Evolutionary conservation across 2,329 filamentous ascomycete species (phyloP).

Genomic region (Graphilbum fragrans): DNA sequence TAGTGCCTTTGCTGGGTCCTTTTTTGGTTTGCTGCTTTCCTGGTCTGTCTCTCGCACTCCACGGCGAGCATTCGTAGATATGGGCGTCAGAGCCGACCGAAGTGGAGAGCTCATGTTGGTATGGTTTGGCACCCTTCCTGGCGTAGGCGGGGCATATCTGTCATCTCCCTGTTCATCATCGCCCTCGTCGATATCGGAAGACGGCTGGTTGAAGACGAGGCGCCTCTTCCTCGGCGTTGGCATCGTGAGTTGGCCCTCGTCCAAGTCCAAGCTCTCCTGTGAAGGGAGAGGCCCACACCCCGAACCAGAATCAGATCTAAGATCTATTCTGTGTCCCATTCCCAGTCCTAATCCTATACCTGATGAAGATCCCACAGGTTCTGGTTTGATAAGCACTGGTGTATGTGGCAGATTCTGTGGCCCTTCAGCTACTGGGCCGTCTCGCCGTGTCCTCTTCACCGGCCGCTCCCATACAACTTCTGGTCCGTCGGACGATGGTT

Average conservation of each 20-base stretch:
- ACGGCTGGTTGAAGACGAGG: neutral
- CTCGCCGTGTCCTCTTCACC: slow-evolving; percentile 33
- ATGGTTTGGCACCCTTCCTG: no score
- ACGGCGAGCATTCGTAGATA: no score
- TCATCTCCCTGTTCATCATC: no score
- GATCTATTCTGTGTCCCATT: neutral
- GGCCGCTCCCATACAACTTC: slow-evolving; percentile 37
- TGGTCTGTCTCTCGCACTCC: no score
- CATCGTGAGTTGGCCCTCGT: slow-evolving; percentile 30
- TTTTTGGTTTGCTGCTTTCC: no score
- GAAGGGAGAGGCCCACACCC: slow-evolving; percentile 10
- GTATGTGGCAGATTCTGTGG: neutral
- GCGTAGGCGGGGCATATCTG: no score
- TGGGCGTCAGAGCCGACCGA: no score
- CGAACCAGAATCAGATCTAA: neutral
- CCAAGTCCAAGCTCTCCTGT: slow-evolving; percentile 50
- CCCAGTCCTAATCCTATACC: no score
- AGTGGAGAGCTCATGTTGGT: no score
- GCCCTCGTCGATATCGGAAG: neutral
- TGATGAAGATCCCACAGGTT: no score
- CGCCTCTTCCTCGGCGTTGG: slow-evolving; percentile 29
- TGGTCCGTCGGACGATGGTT: slow-evolving; percentile 40
- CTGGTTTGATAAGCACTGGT: neutral
- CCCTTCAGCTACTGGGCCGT: slow-evolving; percentile 7
- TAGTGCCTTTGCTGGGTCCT: no score